Percentiles rank a stretch among this genome's conserved stretches.
phyloP scores from a whole-genome alignment of 257 asterid genomes.

The Ligustrum vulgare region DNA sequence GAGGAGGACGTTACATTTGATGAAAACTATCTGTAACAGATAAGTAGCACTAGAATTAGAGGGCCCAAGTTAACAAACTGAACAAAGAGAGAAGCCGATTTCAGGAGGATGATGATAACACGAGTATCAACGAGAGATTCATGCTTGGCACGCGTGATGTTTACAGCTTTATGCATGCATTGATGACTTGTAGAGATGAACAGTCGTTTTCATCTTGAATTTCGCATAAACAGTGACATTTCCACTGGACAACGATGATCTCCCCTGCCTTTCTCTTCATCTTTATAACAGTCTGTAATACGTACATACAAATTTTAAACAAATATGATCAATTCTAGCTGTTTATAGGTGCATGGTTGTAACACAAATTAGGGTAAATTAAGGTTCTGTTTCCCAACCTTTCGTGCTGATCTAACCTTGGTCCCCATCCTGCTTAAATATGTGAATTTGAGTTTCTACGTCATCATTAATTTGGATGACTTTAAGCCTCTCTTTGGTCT shows the following conservation, averaged over 20 bases:
- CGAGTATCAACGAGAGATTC: not conserved
- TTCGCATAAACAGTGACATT: conserved; percentile 5
- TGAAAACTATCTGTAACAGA: conserved; percentile 14
- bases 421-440: too few species aligned
- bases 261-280: not conserved
- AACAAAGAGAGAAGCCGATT: not conserved
- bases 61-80: not conserved
- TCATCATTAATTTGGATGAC: too few species aligned
- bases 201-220: conserved; percentile 25
- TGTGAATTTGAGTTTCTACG: too few species aligned
- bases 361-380: too few species aligned
- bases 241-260: conserved; percentile 13
- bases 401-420: too few species aligned
- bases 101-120: not conserved
- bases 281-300: too few species aligned
- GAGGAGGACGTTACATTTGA: conserved; percentile 13
- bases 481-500: too few species aligned
- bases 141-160: not conserved
- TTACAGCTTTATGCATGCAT: not conserved
- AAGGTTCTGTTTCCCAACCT: too few species aligned
- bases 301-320: too few species aligned
- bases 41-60: not conserved
- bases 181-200: not conserved
- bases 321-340: not conserved
- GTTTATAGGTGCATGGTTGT: too few species aligned